Evolutionary conservation across 2,329 filamentous ascomycete species (phyloP).

Genomic region (Trichoderma harzianum): DNA sequence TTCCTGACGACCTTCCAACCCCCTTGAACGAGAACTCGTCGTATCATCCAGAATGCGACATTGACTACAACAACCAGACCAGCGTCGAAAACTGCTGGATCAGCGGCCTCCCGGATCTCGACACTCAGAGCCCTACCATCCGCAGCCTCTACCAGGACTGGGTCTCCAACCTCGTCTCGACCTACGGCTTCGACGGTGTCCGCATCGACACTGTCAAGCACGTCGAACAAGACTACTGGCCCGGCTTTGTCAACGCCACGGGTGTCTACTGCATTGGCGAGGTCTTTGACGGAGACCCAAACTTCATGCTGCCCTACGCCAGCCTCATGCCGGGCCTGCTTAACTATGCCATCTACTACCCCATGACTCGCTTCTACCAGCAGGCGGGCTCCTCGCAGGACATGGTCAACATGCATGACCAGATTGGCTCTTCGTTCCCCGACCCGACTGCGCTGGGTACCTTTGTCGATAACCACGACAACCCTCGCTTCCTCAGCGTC

Average conservation of each 20-base stretch:
- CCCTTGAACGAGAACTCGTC: slow-evolving; percentile 52
- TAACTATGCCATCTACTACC: slow-evolving; percentile 55
- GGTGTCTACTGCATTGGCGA: slow-evolving; percentile 61
- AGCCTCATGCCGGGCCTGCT: slow-evolving; percentile 55
- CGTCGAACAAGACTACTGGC: slow-evolving; percentile 57
- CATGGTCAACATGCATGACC: slow-evolving; percentile 38
- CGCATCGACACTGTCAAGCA: slow-evolving; percentile 62
- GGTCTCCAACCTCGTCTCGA: slow-evolving; percentile 54
- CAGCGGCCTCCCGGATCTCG: slow-evolving; percentile 59
- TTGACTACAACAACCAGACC: slow-evolving; percentile 51
- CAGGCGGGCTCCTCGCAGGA: slow-evolving; percentile 37
- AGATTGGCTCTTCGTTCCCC: slow-evolving; percentile 36
- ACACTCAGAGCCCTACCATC: slow-evolving; percentile 51
- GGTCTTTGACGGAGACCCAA: slow-evolving; percentile 52
- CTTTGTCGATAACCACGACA: slow-evolving; percentile 60
- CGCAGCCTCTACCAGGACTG: slow-evolving; percentile 53
- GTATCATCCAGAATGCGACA: slow-evolving; percentile 60
- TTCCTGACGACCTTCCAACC: slow-evolving; percentile 41
- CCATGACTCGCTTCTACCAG: slow-evolving; percentile 39
- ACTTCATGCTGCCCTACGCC: slow-evolving; percentile 52
- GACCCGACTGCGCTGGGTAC: slow-evolving; percentile 46
- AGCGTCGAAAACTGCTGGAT: slow-evolving; percentile 50
- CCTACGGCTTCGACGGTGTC: slow-evolving; percentile 60
- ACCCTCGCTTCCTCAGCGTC: slow-evolving; percentile 49
- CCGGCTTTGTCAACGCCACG: slow-evolving; percentile 48